Percentiles rank a stretch among this genome's conserved stretches.
These are phyloP conservation scores for Epicoccum sorghinum DNA, from an alignment of 2,329 filamentous ascomycete species.

Conservation along the genomic window DNA sequence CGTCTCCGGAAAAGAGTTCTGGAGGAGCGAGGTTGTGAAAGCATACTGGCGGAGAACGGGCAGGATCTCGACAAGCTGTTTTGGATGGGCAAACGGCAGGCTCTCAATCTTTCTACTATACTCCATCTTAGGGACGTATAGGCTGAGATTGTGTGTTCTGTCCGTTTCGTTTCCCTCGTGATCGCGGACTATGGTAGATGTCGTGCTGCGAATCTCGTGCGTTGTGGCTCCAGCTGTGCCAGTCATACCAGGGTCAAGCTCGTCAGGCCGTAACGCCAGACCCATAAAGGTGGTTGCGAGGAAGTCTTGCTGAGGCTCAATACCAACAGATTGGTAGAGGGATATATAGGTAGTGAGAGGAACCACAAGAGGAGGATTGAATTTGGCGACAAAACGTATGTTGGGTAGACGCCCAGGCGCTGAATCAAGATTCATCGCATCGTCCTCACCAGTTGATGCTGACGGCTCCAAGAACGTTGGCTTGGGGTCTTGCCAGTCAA, in stretches of 20 bases:
- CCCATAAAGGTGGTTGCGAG: slow-evolving; percentile 53
- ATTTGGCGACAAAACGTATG: slow-evolving; percentile 74
- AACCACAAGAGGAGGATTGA: slow-evolving; percentile 75
- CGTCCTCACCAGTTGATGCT: slow-evolving; percentile 48
- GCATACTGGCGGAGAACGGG: slow-evolving; percentile 76
- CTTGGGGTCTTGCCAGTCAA: slow-evolving; percentile 77
- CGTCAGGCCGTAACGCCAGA: slow-evolving; percentile 58
- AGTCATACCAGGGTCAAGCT: slow-evolving; percentile 61
- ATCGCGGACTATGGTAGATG: slow-evolving; percentile 52
- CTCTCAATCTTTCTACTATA: slow-evolving; percentile 71
- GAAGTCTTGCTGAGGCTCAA: slow-evolving; percentile 63
- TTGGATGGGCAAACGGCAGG: slow-evolving; percentile 78
- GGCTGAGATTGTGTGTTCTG: slow-evolving; percentile 59
- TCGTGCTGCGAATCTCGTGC: slow-evolving; percentile 60
- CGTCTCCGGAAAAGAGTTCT: slow-evolving; percentile 60
- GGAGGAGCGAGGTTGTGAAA: slow-evolving; percentile 68
- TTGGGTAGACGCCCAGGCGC: slow-evolving; percentile 66
- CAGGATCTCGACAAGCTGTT: slow-evolving; percentile 76
- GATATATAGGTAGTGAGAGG: slow-evolving; percentile 68
- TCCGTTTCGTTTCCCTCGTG: slow-evolving; percentile 31
- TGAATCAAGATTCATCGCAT: slow-evolving; percentile 63
- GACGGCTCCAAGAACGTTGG: slow-evolving; percentile 59
- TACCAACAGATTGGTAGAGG: slow-evolving; percentile 64
- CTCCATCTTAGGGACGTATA: slow-evolving; percentile 75
- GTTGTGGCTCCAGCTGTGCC: slow-evolving; percentile 35